Base-by-base conservation (phyloP, 2,329 filamentous ascomycete species). In the Diaporthe ilicicola region DNA sequence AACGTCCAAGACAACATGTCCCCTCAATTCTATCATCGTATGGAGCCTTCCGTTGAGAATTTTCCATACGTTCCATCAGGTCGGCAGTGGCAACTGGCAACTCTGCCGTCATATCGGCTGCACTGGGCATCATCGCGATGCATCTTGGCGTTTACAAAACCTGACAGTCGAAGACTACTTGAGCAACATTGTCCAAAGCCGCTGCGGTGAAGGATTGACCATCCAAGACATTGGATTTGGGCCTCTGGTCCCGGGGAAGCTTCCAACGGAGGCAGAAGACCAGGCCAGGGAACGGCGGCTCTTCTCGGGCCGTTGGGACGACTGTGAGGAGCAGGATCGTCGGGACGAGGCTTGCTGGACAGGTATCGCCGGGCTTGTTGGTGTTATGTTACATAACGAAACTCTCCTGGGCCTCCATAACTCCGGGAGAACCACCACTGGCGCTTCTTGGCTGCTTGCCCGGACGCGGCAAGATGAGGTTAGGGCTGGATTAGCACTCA, bases 41-140 rank as follows among this genome's bases (percentile, higher is more conserved):
- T 71, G 70, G 70, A 71, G 32, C 24, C 19, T 69, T 6, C 48
- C 70, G 7, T 22, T 71, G 24, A 51, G 70, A 8, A 32, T 17
- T 15, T 69, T 71, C 37, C 70, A 69, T 32, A 71, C 56, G 9
- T 54, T 56, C 15, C 66, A 71, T 37, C 24, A 8, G 12, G 24
- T 10, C n/a, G 7, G n/a, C 2, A 10, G 19, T 7, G 24, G 37
- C 4, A 22, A 10, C 19, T 62, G 64, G 50, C 9, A 32, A 29
- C 37, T 34, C 27, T 68, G 54, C 19, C 8, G 13, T 62, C 44
- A 53, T 12, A 37, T 19, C 27, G 65, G 44, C n/a, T 61, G 55
- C 39, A 27, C 12, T 13, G 56, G 37, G 13, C 48, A 55, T 12
- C 64, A 59, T 22, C 32, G 17, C 13, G 67, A 62, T n/a, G 46